Percentiles rank a stretch among this genome's conserved stretches.
These are phyloP conservation scores for Epichloe glyceriae DNA, from an alignment of 2,329 filamentous ascomycete species.

Conservation along the genomic window DNA sequence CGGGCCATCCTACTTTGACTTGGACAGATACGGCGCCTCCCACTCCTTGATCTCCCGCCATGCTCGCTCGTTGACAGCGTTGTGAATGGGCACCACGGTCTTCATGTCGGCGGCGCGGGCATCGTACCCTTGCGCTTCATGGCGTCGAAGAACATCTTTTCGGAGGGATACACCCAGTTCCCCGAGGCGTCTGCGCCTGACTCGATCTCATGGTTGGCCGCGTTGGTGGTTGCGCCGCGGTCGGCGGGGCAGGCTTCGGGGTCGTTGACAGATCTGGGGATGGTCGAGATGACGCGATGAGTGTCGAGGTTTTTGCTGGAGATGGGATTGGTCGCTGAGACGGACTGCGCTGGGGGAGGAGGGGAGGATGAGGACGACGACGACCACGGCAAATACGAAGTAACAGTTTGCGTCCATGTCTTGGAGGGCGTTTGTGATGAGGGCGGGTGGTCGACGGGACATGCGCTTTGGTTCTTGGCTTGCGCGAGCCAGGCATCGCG, in stretches of 20 bases:
- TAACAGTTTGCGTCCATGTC: conserved; percentile 31
- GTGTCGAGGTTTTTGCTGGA: conserved; percentile 37
- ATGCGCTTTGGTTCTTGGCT: conserved; percentile 27
- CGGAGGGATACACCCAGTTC: conserved; percentile 95
- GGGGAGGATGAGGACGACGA: conserved; percentile 18
- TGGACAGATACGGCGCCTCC: conserved; percentile 56
- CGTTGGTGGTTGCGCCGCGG: conserved; percentile 45
- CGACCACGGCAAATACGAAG: conserved; percentile 29
- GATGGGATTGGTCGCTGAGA: conserved; percentile 6
- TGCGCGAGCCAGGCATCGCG: conserved; percentile 77
- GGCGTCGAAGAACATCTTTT: conserved; percentile 96
- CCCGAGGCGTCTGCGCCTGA: conserved; percentile 60
- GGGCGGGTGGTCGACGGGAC: conserved; percentile 22
- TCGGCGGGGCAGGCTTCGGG: conserved; percentile 25
- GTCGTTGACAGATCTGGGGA: conserved; percentile 48
- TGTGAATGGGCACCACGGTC: conserved; percentile 92
- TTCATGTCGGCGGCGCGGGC: conserved; percentile 65
- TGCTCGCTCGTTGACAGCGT: conserved; percentile 92
- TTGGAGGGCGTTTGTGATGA: conserved; percentile 12
- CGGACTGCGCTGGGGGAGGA: conserved; percentile 10
- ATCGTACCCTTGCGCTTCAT: conserved; percentile 80
- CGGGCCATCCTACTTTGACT: conserved; percentile 37
- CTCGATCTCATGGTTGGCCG: conserved; percentile 66
- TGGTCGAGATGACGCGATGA: conserved; percentile 64
- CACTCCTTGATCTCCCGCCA: conserved; percentile 86